These are phyloP conservation scores for Tulasnella sp. DNA, from an alignment of 768 basidiomycete species.

Conservation along the genomic window DNA sequence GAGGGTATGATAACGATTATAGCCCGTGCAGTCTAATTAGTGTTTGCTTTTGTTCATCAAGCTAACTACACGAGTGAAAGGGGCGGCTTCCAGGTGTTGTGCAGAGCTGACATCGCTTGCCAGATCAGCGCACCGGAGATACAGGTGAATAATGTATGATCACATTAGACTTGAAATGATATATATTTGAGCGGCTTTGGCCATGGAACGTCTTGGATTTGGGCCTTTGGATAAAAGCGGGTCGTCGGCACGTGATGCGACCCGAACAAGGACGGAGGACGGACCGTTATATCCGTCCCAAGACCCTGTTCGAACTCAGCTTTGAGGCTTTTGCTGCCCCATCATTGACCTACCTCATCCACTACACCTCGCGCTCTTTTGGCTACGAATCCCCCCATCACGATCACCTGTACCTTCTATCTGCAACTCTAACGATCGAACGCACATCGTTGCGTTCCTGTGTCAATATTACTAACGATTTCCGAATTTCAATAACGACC, in stretches of 20 bases:
- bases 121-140: no score
- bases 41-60: background rate
- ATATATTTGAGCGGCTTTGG: no score
- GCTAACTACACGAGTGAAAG: background rate
- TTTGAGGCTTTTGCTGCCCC: background rate
- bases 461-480: background rate
- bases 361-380: conserved; percentile 5
- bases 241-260: conserved; percentile 12
- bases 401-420: conserved; percentile 12
- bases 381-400: conserved; percentile 7
- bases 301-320: conserved; percentile 3
- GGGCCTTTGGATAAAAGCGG: background rate
- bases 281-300: background rate
- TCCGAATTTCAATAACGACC: conserved; percentile 13
- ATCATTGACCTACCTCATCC: background rate
- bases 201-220: background rate
- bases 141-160: no score
- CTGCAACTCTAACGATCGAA: conserved; percentile 11
- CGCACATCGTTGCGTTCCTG: background rate
- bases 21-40: background rate
- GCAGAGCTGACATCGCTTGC: background rate
- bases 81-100: background rate
- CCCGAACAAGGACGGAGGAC: background rate
- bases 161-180: no score
- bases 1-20: no score